Base-by-base conservation (phyloP, 179 eudicot species). In the Beta lomatogona region DNA sequence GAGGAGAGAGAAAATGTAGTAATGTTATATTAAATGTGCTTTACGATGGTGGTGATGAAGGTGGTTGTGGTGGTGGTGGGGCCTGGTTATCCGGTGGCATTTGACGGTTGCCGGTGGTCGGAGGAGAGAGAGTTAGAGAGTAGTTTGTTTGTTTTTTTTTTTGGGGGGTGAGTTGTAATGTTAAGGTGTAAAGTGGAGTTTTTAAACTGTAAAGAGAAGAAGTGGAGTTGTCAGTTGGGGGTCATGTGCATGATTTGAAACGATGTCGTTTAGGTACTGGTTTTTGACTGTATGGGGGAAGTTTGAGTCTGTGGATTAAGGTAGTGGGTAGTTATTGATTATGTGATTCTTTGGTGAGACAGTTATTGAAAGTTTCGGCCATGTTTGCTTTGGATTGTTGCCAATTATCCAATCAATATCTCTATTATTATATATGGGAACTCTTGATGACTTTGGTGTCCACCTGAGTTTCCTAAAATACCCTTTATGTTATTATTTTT, bases 81-180 rank as follows among this genome's bases (percentile, higher is more conserved):
- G 65, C 22, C n/a, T 14, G 57, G 4, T n/a, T 65, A 9, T 36
- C 80, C 76, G 88, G 90, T 72, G 63, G 81, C 86, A 88, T 83
- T 36, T 68, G 82, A 82, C 55, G 77, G 85, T 12, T 22, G 77
- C 21, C 67, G 80, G 77, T 70, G 80, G 57, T 14, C 61, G 85
- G 58, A 44, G 21, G 67, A 31, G 53, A 50, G 67, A 44, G 25
- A 7, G 45, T 36, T 36, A 36, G 31, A 36, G 41, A 36, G 41
- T 36, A 0, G 36, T 31, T 31, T 31, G 36, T 31, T n/a, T n/a
- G n/a, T n/a, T n/a, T n/a, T n/a, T 36, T 36, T 3, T 36, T 36
- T 36, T 36, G 2, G 41, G 41, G 41, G 41, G 41, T 36, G 41
- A 36, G 41, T 36, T 36, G 41, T 36, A 3, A 36, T 36, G 41